phyloP scores from a whole-genome alignment of 2,329 filamentous ascomycete genomes.

The Trichophyton schoenleinii region DNA sequence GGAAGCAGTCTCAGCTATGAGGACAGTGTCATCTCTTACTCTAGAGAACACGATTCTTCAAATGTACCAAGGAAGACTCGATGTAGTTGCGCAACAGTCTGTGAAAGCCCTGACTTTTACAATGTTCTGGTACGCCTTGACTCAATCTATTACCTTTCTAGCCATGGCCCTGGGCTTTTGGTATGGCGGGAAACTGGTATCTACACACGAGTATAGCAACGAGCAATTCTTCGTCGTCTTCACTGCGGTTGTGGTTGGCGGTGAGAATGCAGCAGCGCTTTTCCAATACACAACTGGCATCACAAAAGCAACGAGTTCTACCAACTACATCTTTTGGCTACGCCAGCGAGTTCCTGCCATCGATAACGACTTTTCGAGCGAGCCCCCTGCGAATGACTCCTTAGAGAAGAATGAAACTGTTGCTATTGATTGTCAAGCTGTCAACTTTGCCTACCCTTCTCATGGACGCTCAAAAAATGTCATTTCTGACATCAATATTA shows the following conservation, averaged over 20 bases:
- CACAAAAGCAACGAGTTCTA: conserved; percentile 46
- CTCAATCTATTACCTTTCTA: conserved; percentile 37
- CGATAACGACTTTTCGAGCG: not conserved
- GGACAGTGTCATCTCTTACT: conserved; percentile 40
- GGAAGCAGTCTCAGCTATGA: conserved; percentile 42
- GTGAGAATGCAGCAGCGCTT: not conserved
- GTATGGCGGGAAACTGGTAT: not conserved
- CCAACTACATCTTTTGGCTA: conserved; percentile 61
- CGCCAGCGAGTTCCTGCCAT: conserved; percentile 73
- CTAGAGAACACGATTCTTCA: conserved; percentile 39
- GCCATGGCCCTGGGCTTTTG: not conserved
- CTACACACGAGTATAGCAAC: conserved; percentile 15
- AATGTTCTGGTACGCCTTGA: conserved; percentile 35
- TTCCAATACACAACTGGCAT: not conserved
- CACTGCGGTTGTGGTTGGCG: not conserved
- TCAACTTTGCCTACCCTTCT: conserved; percentile 55
- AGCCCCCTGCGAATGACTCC: not conserved
- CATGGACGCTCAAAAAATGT: conserved; percentile 48
- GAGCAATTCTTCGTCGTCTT: not conserved
- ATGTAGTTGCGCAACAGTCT: conserved; percentile 33
- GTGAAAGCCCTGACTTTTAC: conserved; percentile 37
- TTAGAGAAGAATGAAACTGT: conserved; percentile 29
- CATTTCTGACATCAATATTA: conserved; percentile 44
- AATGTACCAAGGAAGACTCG: conserved; percentile 38
- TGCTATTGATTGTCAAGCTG: conserved; percentile 24